These are phyloP conservation scores for Perilla frutescens DNA, from an alignment of 257 asterid species.

Conservation along the genomic window DNA sequence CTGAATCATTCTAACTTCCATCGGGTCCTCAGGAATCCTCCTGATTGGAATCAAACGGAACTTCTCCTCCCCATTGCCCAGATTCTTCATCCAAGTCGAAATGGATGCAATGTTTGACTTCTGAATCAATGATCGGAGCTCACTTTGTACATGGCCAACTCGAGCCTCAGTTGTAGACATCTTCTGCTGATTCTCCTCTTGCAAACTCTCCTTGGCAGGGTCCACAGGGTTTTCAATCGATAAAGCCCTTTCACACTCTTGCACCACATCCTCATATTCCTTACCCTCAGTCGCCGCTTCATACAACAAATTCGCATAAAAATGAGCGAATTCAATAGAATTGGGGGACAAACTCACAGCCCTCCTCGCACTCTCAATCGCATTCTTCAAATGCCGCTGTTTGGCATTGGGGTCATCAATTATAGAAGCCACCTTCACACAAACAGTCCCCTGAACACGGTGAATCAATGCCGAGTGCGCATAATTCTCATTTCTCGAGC, in stretches of 20 bases:
- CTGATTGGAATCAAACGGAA: slow-evolving; percentile 74
- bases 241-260: slow-evolving; percentile 78
- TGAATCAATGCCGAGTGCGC: slow-evolving; percentile 56
- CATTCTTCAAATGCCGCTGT: slow-evolving; percentile 61
- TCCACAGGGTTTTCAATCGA: slow-evolving; percentile 69
- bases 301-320: slow-evolving; percentile 67
- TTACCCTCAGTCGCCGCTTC: slow-evolving; percentile 67
- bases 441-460: slow-evolving; percentile 69
- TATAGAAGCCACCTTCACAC: slow-evolving; percentile 58
- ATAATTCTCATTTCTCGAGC: slow-evolving; percentile 53
- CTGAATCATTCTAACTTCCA: slow-evolving; percentile 67
- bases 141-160: slow-evolving; percentile 56
- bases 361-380: slow-evolving; percentile 69
- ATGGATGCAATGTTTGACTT: slow-evolving; percentile 70
- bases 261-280: slow-evolving; percentile 71
- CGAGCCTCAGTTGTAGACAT: slow-evolving; percentile 63
- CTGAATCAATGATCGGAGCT: slow-evolving; percentile 66
- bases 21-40: slow-evolving; percentile 75
- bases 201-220: slow-evolving; percentile 79
- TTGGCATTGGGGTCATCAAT: slow-evolving; percentile 64
- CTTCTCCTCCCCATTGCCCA: slow-evolving; percentile 70
- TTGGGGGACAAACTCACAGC: slow-evolving; percentile 61
- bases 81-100: slow-evolving; percentile 77
- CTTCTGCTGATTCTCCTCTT: slow-evolving; percentile 71
- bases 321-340: slow-evolving; percentile 71